Evolutionary conservation across 2,329 filamentous ascomycete species (phyloP), one percentile per base, ranked within the genome.

Genomic region (Cylindrodendrum hubeiense): DNA sequence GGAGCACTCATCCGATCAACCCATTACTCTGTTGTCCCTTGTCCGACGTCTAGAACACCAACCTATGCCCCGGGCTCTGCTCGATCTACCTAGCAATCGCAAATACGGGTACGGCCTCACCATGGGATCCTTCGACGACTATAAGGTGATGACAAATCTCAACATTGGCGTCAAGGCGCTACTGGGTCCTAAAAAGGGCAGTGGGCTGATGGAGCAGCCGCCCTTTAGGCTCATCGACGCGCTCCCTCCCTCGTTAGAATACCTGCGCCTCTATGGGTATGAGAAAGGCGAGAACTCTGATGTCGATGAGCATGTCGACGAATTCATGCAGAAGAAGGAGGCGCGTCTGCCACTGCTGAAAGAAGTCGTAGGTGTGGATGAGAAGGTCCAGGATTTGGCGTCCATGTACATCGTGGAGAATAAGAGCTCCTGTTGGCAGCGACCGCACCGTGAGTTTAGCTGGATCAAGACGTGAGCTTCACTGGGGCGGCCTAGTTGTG

Each of bases 221-320:
- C 47, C 47, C 13, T 60, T 52, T 17, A 19, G 49, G 26, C 26
- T 52, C 4, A 47, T 28, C 17, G 49, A 60, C 24, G 41, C 43
- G 10, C 49, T 60, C 15, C 58, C 49, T 7, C 26, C 21, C 3
- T 39, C 26, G 4, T 39, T 60, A 6, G 58, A 60, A 49, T 37
- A 54, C 43, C 28, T 60, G 8, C 30, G 58, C 39, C 26, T 60
- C 15, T 54, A 54, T 21, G 49, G 39, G 5, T 60, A 60, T 28
- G 39, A 34, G 34, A 26, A 21, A 17, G 58, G 58, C 3, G 26
- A 47, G n/a, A 19, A 34, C 22, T 2, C 28, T 8, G 58, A 49
- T 28, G 22, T 60, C 15, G 58, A 60, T 22, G 49, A 49, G 13
- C 58, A 54, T 17, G 30, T 60, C 3, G 9, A 8, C 4, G 50